Conservation (phyloP, 768 basidiomycete species). For the Suillus occidentalis region DNA sequence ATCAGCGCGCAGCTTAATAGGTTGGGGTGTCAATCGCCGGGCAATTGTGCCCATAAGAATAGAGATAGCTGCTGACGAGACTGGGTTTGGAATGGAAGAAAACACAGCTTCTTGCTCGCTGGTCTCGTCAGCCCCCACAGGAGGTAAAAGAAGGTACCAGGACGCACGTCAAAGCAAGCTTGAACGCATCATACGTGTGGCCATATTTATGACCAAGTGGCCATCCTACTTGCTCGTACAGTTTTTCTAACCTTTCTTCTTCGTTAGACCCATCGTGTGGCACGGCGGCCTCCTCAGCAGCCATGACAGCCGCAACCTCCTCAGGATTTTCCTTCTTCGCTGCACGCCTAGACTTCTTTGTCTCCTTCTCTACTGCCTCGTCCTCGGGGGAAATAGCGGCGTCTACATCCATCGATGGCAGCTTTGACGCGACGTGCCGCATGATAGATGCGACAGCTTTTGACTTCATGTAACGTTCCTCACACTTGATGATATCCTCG, state of each 20-base stretch:
- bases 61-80: slow-evolving; percentile 55
- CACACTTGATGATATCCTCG: slow-evolving; percentile 98
- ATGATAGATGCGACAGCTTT: slow-evolving; percentile 94
- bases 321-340: slow-evolving; percentile 44
- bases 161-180: slow-evolving; percentile 89
- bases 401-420: slow-evolving; percentile 45
- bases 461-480: slow-evolving; percentile 97
- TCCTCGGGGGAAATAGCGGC: slow-evolving; percentile 22
- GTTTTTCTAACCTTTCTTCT: slow-evolving; percentile 75
- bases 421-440: slow-evolving; percentile 84
- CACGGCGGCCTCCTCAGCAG: slow-evolving; percentile 36
- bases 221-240: slow-evolving; percentile 94
- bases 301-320: slow-evolving; percentile 44
- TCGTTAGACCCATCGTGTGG: slow-evolving; percentile 48
- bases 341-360: slow-evolving; percentile 46
- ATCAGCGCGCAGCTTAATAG: slow-evolving; percentile 97
- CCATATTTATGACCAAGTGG: slow-evolving; percentile 90
- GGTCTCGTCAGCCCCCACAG: not conserved
- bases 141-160: not conserved
- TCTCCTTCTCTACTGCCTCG: slow-evolving; percentile 46
- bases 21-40: slow-evolving; percentile 93
- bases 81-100: slow-evolving; percentile 57
- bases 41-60: slow-evolving; percentile 84
- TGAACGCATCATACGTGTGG: slow-evolving; percentile 97
- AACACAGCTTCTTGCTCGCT: slow-evolving; percentile 85